Conservation (phyloP, 202 grass and related monocot species). For the Saccharum hybrid region DNA sequence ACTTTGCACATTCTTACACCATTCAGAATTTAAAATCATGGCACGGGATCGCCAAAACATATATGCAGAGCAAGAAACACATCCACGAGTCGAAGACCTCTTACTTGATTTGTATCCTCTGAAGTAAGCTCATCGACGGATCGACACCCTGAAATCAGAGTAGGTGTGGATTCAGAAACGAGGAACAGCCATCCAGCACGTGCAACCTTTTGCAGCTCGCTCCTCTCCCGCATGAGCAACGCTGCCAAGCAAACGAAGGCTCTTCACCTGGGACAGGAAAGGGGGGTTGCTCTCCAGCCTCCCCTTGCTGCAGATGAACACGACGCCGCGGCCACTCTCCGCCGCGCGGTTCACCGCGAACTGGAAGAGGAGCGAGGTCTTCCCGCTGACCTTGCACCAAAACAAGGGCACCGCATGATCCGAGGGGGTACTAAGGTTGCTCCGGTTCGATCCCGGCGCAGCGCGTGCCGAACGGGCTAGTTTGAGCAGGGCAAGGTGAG, state of each 20-base stretch:
- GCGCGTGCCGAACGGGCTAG: background rate
- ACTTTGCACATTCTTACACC: background rate
- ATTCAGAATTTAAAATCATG: constrained; percentile 1
- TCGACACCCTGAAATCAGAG: constrained; percentile 64
- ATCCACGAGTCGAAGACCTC: constrained; percentile 28
- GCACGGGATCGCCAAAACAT: background rate
- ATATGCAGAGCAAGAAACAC: constrained; percentile 1
- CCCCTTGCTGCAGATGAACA: constrained; percentile 84
- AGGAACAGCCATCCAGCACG: background rate
- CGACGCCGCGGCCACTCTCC: constrained; percentile 63
- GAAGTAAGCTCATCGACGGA: constrained; percentile 61
- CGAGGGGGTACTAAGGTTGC: background rate
- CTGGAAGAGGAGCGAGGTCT: constrained; percentile 92
- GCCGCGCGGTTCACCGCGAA: constrained; percentile 73
- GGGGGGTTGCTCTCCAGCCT: constrained; percentile 79
- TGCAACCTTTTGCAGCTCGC: background rate
- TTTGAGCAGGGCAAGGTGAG: background rate
- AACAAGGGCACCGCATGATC: background rate
- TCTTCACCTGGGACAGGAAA: constrained; percentile 76
- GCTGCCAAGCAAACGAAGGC: constrained; percentile 15
- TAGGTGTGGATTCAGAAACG: constrained; percentile 18
- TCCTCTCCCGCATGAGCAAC: background rate
- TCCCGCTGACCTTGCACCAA: constrained; percentile 60
- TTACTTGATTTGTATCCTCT: constrained; percentile 86
- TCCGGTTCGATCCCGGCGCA: constrained; percentile 1